phyloP scores from a whole-genome alignment of 2,329 filamentous ascomycete species.

The Drechslerella stenobrocha region DNA sequence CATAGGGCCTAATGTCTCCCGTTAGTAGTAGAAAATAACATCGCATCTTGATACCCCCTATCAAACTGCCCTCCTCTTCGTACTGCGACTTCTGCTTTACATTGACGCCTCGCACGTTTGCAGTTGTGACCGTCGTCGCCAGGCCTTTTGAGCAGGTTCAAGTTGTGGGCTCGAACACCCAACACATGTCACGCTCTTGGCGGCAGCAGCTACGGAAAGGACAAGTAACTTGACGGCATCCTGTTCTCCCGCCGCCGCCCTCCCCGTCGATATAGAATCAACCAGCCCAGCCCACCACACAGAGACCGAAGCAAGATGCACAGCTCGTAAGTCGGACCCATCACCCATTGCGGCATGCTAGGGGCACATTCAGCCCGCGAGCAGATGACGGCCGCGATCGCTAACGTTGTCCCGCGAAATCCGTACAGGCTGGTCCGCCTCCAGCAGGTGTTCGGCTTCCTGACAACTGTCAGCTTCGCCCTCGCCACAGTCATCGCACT shows the following conservation, averaged over 20 bases:
- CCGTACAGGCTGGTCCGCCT: constrained; percentile 71
- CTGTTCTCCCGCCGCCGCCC: constrained; percentile 4
- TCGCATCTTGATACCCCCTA: constrained; percentile 10
- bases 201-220: constrained; percentile 34
- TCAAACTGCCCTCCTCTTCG: not conserved
- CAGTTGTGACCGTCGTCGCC: too few relatives aligned
- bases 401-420: not conserved
- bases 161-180: not conserved
- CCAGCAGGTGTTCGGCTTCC: constrained; percentile 96
- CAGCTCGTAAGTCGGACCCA: constrained; percentile 35
- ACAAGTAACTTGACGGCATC: constrained; percentile 29
- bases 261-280: too few relatives aligned
- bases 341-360: not conserved
- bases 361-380: not conserved
- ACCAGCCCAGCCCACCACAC: constrained; percentile 2
- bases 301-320: constrained; percentile 33
- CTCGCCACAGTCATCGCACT: constrained; percentile 78
- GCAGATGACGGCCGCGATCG: not conserved
- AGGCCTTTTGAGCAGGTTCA: too few relatives aligned
- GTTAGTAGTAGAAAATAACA: not conserved
- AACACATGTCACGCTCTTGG: constrained; percentile 32
- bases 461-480: constrained; percentile 87
- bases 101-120: too few relatives aligned
- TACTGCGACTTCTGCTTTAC: too few relatives aligned
- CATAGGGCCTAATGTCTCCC: not conserved